phyloP scores from a whole-genome alignment of 139 green algal species.

The Nannochloris sp. region DNA sequence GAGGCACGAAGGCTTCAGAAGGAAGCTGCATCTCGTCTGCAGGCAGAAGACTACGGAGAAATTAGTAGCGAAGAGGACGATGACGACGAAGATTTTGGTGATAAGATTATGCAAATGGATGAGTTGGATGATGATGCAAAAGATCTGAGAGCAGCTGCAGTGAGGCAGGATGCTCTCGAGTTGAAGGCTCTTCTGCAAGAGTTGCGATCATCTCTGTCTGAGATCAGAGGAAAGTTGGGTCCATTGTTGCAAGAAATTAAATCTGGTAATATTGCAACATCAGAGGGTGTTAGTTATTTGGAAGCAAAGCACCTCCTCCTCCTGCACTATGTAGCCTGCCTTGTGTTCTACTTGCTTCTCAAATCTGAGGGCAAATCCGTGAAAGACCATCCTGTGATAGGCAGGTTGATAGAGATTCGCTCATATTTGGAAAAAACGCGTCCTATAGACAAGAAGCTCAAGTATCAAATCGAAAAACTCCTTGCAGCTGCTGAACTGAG shows the following conservation, averaged over 20 bases:
- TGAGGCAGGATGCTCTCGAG: constrained; percentile 70
- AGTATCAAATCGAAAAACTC: constrained; percentile 96
- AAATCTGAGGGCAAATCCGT: constrained; percentile 85
- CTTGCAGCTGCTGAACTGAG: constrained; percentile 41
- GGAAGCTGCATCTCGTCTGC: constrained; percentile 31
- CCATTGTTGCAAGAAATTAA: constrained; percentile 65
- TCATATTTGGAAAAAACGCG: constrained; percentile 84
- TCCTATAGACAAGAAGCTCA: constrained; percentile 91
- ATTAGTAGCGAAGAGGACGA: constrained; percentile 25
- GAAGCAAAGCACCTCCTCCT: constrained; percentile 97
- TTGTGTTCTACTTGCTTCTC: constrained; percentile 95
- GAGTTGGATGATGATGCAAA: constrained; percentile 27
- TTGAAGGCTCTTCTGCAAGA: constrained; percentile 66
- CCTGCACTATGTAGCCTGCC: constrained; percentile 80
- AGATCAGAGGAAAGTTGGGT: constrained; percentile 45
- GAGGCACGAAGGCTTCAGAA: constrained; percentile 66
- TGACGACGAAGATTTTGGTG: constrained; percentile 16
- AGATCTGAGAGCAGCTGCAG: constrained; percentile 24
- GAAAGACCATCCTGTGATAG: constrained; percentile 84
- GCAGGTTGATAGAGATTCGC: constrained; percentile 66
- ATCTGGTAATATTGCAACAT: constrained; percentile 59
- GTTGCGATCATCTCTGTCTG: constrained; percentile 41
- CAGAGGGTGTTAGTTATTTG: constrained; percentile 84
- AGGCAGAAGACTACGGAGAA: constrained; percentile 54
- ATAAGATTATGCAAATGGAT: constrained; percentile 20